Evolutionary conservation across 441 rosid genomes (phyloP).

Genomic region (Gossypium laxum): DNA sequence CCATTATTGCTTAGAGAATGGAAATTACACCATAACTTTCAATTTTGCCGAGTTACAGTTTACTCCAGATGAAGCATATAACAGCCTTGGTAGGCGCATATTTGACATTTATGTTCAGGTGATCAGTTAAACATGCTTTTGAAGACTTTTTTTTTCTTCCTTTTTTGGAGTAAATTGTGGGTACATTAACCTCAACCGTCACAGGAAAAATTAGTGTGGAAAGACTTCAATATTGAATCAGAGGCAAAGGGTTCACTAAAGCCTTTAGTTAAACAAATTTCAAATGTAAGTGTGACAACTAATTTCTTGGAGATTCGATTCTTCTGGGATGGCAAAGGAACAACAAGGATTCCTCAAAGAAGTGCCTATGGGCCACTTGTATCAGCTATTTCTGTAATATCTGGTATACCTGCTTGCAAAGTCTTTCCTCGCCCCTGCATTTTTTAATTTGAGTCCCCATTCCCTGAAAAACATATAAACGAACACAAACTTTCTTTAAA

Average conservation of each 20-base stretch:
- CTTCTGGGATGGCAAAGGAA: conserved; percentile 66
- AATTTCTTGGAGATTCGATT: conserved; percentile 47
- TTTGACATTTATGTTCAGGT: conserved; percentile 61
- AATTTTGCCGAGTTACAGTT: conserved; percentile 51
- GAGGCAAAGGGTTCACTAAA: conserved; percentile 37
- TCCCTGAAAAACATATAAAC: neutral
- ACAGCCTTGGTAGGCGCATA: conserved; percentile 48
- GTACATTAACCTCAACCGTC: neutral
- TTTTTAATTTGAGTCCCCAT: neutral
- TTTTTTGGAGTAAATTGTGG: neutral
- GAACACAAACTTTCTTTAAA: neutral
- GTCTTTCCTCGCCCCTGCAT: neutral
- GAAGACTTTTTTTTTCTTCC: neutral
- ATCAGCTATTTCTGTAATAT: conserved; percentile 47
- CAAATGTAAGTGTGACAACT: conserved; percentile 29
- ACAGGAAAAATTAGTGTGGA: conserved; percentile 37
- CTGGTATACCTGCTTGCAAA: conserved; percentile 32
- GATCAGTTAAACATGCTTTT: neutral
- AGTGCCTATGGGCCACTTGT: conserved; percentile 63
- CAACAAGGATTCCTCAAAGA: conserved; percentile 47
- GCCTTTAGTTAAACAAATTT: conserved; percentile 24
- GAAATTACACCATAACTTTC: conserved; percentile 36
- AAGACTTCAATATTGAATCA: conserved; percentile 44
- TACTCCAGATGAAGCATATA: conserved; percentile 30
- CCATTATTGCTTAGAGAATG: conserved; percentile 54